Base-by-base conservation (phyloP, 2,329 filamentous ascomycete genomes). In the Zymoseptoria ardabiliae region DNA sequence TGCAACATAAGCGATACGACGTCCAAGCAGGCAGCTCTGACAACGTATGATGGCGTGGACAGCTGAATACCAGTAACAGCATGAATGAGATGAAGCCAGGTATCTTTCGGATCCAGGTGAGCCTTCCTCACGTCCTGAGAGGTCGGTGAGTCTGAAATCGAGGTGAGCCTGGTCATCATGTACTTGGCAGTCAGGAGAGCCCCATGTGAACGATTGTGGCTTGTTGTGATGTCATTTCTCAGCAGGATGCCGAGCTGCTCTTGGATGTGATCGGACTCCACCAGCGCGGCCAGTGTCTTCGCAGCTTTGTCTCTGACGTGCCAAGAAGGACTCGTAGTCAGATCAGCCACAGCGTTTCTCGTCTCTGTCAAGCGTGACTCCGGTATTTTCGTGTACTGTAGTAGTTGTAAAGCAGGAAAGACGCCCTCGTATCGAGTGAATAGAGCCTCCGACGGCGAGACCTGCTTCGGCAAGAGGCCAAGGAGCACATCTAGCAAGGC, bases 221-320 rank as follows among this genome's bases (percentile, higher is more conserved):
- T 45, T 3, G 23, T 48, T 3, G 21, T 48, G 5, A 21, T 48
- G 2, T 45, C 53, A 8, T 28, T 59, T 6, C 50, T 49, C 4
- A 67, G 57, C 9, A 66, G 53, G n/a, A 23, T 22, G 17, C 55
- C 30, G 1, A 67, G n/a, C 19, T 61, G 41, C 3, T n/a, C 25
- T 3, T 50, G 21, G n/a, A 60, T 57, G 6, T 66, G 52, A 13
- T 61, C 57, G 13, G 30, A 3, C 20, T 55, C 22, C 23, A 70
- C 61, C 9, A 79, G 62, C 5, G 72, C 70, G 2, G 75, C 74
- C 11, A 90, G 77, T 0, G 89, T 90, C 17, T 88, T 81, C 0
- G 90, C 89, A 0, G 90, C 88, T 71, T 92, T 90, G 67, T 93
- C 89, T 54, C 90, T 81, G 6, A 94, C 84, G 69, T 91, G 88